Conservation (phyloP, 495 filamentous ascomycete genomes). For the Hypoxylon subgilvum region DNA sequence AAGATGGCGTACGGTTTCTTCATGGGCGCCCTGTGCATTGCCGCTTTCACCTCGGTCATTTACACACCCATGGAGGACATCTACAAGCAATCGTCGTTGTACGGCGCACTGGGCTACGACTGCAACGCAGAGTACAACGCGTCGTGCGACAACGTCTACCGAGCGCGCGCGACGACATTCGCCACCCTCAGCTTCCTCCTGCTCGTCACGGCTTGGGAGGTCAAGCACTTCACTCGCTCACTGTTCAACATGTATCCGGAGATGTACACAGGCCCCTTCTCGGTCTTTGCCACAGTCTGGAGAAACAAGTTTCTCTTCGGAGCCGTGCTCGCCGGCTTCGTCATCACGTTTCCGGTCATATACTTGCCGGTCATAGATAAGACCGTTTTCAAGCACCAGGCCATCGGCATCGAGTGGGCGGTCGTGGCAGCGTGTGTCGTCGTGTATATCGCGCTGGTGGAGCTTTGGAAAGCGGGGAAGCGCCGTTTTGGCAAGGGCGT, state of each 20-base stretch:
- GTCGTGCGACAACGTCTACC: conserved; percentile 59
- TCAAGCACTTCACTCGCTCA: conserved; percentile 61
- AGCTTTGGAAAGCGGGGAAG: conserved; percentile 63
- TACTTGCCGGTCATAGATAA: conserved; percentile 63
- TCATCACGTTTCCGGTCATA: conserved; percentile 62
- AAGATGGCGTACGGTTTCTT: conserved; percentile 65
- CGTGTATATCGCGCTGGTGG: conserved; percentile 56
- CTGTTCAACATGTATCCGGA: conserved; percentile 61
- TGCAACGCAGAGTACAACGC: conserved; percentile 58
- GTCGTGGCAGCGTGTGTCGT: conserved; percentile 56
- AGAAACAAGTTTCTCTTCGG: conserved; percentile 65
- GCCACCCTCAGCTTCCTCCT: conserved; percentile 66
- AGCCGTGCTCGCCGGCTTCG: conserved; percentile 60
- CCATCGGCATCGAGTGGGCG: conserved; percentile 66
- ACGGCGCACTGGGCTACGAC: conserved; percentile 45
- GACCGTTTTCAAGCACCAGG: conserved; percentile 62
- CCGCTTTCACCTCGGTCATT: conserved; percentile 57
- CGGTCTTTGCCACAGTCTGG: conserved; percentile 59
- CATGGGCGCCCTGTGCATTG: conserved; percentile 62
- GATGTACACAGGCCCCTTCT: conserved; percentile 46
- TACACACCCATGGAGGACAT: conserved; percentile 39
- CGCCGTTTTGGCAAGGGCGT: conserved; percentile 24
- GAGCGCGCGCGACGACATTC: conserved; percentile 73
- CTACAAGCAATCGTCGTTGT: not conserved
- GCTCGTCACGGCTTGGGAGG: conserved; percentile 64